phyloP scores from a whole-genome alignment of 1,139 yeast genomes.

The Candida tropicalis region DNA sequence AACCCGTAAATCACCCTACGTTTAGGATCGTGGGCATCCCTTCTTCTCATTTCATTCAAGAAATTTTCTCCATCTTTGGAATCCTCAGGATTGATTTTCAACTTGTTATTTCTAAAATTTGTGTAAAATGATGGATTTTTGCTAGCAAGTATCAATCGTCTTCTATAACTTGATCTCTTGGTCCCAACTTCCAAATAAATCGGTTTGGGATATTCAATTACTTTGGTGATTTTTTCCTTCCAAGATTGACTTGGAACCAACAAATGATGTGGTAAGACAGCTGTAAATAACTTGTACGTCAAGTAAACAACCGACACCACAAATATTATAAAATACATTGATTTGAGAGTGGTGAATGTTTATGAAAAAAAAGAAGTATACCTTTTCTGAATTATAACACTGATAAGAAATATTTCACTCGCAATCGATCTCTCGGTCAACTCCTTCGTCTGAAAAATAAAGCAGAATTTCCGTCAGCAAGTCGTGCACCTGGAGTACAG shows the following conservation, averaged over 20 bases:
- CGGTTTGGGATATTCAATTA: conserved; percentile 35
- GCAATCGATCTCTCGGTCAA: background rate
- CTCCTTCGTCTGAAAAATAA: background rate
- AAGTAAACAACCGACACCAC: conserved; percentile 6
- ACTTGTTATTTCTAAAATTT: conserved; percentile 42
- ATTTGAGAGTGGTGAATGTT: background rate
- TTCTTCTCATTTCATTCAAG: conserved; percentile 32
- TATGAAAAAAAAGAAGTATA: background rate
- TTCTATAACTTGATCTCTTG: conserved; percentile 50
- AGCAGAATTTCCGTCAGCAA: background rate
- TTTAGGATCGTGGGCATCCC: conserved; percentile 39
- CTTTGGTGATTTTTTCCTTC: conserved; percentile 40
- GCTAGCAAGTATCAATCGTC: conserved; percentile 57
- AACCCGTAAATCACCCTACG: conserved; percentile 68
- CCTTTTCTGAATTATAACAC: too few relatives aligned
- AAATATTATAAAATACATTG: conserved; percentile 13
- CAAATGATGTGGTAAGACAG: conserved; percentile 39
- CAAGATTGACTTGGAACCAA: conserved; percentile 50
- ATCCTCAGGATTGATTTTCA: conserved; percentile 39
- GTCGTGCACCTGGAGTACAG: too few relatives aligned
- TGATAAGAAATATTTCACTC: background rate
- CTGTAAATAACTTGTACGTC: conserved; percentile 17
- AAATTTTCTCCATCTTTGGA: conserved; percentile 26
- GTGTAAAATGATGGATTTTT: conserved; percentile 51
- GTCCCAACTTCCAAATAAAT: conserved; percentile 39